Conservation (phyloP, 2,329 filamentous ascomycete species). For the Fusarium sp. region DNA sequence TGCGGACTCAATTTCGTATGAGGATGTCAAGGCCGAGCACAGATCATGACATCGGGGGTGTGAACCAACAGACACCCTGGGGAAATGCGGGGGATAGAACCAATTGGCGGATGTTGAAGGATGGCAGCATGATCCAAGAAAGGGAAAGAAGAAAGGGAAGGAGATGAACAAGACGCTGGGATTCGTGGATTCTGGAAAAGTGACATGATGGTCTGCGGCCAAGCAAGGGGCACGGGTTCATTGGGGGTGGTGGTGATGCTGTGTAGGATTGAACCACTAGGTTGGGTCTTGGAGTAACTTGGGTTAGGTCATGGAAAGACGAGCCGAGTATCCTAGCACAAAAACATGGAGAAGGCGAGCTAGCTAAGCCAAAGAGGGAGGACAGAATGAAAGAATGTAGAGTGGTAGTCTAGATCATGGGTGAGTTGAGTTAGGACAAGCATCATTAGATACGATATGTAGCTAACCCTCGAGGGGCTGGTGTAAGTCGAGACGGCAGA, state of each 20-base stretch:
- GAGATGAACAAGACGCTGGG: conserved; percentile 16
- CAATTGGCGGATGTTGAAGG: conserved; percentile 26
- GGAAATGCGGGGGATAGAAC: conserved; percentile 39
- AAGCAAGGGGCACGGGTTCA: neutral
- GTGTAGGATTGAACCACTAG: neutral
- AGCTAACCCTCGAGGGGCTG: neutral
- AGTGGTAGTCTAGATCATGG: neutral
- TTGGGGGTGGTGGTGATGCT: neutral
- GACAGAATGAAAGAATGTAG: neutral
- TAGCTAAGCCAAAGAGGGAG: neutral
- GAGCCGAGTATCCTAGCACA: conserved; percentile 41
- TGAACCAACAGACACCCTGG: conserved; percentile 25
- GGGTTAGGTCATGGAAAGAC: conserved; percentile 25
- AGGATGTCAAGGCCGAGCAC: conserved; percentile 5
- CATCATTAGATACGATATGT: neutral
- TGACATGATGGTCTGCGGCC: conserved; percentile 7
- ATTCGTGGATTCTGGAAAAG: conserved; percentile 35
- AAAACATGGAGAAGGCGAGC: conserved; percentile 4
- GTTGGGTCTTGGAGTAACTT: neutral
- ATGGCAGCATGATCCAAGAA: conserved; percentile 25
- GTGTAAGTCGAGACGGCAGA: conserved; percentile 9
- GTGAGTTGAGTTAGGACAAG: neutral
- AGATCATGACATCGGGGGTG: conserved; percentile 26
- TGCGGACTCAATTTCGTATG: neutral
- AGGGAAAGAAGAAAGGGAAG: conserved; percentile 17